Conservation (phyloP, 495 filamentous ascomycete species). For the Lineolata rhizophorae region DNA sequence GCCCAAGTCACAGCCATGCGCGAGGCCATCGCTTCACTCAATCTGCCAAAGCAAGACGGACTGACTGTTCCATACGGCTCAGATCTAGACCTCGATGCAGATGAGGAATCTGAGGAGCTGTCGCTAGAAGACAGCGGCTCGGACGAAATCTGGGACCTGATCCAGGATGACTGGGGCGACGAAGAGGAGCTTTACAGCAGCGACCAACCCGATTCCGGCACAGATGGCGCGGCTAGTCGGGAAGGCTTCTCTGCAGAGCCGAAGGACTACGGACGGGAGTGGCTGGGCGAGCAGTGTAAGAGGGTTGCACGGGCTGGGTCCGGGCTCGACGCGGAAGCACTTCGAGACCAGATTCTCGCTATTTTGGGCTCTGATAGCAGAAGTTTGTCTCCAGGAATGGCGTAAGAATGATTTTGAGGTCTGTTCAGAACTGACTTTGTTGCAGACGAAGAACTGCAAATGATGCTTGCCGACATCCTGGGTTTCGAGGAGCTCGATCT, state of each 20-base stretch:
- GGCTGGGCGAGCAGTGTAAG: slow-evolving; percentile 46
- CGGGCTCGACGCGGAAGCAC: slow-evolving; percentile 35
- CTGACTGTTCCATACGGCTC: slow-evolving; percentile 26
- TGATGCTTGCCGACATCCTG: slow-evolving; percentile 69
- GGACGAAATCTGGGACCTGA: slow-evolving; percentile 80
- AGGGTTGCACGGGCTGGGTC: slow-evolving; percentile 33
- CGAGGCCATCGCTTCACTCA: slow-evolving; percentile 45
- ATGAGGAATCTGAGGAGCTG: slow-evolving; percentile 33
- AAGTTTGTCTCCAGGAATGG: no score
- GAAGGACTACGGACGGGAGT: slow-evolving; percentile 23
- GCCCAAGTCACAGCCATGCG: slow-evolving; percentile 49
- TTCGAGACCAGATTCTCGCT: slow-evolving; percentile 50
- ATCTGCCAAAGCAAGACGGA: slow-evolving; percentile 27
- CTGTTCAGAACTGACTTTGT: slow-evolving; percentile 18
- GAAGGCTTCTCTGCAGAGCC: no score
- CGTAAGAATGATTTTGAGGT: slow-evolving; percentile 2
- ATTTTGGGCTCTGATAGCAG: slow-evolving; percentile 36
- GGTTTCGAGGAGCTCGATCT: slow-evolving; percentile 85
- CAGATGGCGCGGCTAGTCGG: slow-evolving; percentile 6
- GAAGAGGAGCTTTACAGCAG: slow-evolving; percentile 21
- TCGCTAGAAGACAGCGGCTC: slow-evolving; percentile 36
- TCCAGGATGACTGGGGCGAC: slow-evolving; percentile 47
- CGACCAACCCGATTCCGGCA: slow-evolving; percentile 22
- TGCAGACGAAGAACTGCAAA: slow-evolving; percentile 76
- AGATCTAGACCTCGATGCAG: slow-evolving; percentile 35